Conservation (phyloP, 495 filamentous ascomycete genomes). For the Letharia columbiana region DNA sequence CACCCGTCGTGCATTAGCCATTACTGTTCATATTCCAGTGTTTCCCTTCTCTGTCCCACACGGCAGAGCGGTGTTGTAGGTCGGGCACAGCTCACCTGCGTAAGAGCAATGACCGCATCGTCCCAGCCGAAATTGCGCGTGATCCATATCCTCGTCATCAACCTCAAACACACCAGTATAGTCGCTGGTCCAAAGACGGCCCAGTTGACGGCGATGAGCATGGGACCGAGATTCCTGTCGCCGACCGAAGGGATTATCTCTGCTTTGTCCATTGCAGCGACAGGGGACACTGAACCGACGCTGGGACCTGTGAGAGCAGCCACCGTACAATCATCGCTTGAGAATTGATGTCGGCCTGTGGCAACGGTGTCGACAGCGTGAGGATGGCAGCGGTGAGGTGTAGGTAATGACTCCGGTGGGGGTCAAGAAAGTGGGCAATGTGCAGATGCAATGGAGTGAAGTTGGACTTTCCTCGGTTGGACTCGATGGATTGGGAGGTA, state of each 20-base stretch:
- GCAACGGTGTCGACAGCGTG: neutral
- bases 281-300: neutral
- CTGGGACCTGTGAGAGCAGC: constrained; percentile 3
- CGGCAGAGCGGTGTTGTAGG: neutral
- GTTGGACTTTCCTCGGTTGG: neutral
- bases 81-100: constrained; percentile 13
- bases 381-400: neutral
- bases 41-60: neutral
- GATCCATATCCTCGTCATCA: constrained; percentile 18
- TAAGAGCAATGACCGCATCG: constrained; percentile 20
- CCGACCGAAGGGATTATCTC: constrained; percentile 13
- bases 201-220: constrained; percentile 20
- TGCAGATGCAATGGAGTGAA: neutral
- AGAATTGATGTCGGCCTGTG: neutral
- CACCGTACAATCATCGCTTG: constrained; percentile 7
- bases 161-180: constrained; percentile 17
- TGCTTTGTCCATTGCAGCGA: constrained; percentile 8
- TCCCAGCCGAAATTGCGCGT: constrained; percentile 25
- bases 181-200: constrained; percentile 21
- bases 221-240: constrained; percentile 18
- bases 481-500: neutral
- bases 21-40: neutral
- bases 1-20: neutral
- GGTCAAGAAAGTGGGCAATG: neutral
- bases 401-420: neutral